Conservation (phyloP, 768 basidiomycete species). For the Boletus bicolor region DNA sequence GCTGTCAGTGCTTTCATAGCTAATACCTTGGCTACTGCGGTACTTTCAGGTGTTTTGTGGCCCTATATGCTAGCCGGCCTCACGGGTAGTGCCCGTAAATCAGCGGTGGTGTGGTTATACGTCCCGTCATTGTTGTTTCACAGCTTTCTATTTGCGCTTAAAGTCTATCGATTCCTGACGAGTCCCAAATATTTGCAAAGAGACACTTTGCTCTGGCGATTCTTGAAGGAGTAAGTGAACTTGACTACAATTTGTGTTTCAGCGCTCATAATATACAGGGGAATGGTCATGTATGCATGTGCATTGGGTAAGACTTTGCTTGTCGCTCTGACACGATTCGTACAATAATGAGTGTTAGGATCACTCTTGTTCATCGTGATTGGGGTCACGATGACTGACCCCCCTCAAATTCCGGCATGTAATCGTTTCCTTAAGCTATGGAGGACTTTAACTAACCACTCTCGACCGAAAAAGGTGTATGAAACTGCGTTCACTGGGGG, state of each 20-base stretch:
- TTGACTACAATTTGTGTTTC: neutral
- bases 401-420: slow-evolving; percentile 11
- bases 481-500: slow-evolving; percentile 1
- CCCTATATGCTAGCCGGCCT: neutral
- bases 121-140: slow-evolving; percentile 15
- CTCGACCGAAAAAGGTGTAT: slow-evolving; percentile 6
- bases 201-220: slow-evolving; percentile 7
- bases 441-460: neutral
- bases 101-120: slow-evolving; percentile 5
- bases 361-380: slow-evolving; percentile 15
- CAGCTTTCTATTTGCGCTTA: slow-evolving; percentile 14
- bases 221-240: slow-evolving; percentile 20
- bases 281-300: slow-evolving; percentile 24
- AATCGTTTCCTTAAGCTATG: neutral
- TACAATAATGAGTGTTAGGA: slow-evolving; percentile 4
- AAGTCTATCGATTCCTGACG: slow-evolving; percentile 12
- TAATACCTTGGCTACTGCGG: neutral
- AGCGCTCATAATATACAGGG: slow-evolving; percentile 10
- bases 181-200: slow-evolving; percentile 2
- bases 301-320: slow-evolving; percentile 8
- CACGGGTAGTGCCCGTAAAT: neutral
- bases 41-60: neutral
- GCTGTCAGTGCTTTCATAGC: neutral
- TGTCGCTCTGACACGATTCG: neutral
- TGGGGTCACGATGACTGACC: slow-evolving; percentile 4